Conservation (phyloP, 2,329 filamentous ascomycete genomes). For the Arachnomyces sp. region DNA sequence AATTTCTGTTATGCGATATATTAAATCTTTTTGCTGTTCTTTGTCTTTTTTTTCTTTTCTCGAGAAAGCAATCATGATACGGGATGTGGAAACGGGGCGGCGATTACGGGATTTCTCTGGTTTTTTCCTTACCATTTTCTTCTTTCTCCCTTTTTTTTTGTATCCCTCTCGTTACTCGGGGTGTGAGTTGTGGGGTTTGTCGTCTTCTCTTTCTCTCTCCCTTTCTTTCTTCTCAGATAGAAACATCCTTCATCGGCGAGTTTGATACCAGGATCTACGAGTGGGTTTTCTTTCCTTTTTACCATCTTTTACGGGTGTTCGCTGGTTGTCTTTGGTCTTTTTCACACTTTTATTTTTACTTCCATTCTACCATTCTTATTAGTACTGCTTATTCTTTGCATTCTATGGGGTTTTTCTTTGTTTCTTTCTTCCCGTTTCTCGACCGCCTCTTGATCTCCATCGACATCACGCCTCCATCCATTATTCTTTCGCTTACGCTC, state of each 20-base stretch:
- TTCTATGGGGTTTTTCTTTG: background rate
- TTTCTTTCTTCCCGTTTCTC: too few species aligned
- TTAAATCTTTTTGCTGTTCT: slow-evolving; percentile 8
- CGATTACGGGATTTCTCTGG: slow-evolving; percentile 15
- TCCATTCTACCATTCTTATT: too few species aligned
- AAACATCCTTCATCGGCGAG: slow-evolving; percentile 34
- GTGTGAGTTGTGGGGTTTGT: too few species aligned
- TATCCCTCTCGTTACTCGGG: background rate
- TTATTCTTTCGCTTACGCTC: too few species aligned
- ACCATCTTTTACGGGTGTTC: slow-evolving; percentile 2
- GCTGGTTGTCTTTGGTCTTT: background rate
- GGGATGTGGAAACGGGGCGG: slow-evolving; percentile 12
- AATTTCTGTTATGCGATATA: slow-evolving; percentile 13
- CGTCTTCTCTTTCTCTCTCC: slow-evolving; percentile 2
- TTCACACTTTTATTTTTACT: slow-evolving; percentile 7
- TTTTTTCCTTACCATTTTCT: slow-evolving; percentile 9
- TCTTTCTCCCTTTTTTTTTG: slow-evolving; percentile 11
- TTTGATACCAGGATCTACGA: slow-evolving; percentile 34
- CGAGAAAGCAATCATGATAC: slow-evolving; percentile 7
- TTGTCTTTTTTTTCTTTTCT: slow-evolving; percentile 9
- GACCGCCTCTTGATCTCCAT: too few species aligned
- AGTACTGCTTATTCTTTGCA: background rate
- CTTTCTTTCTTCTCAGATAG: slow-evolving; percentile 23
- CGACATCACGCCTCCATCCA: too few species aligned
- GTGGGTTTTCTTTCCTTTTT: slow-evolving; percentile 17